phyloP scores from a whole-genome alignment of 495 filamentous ascomycete species.

The Podospora australis region DNA sequence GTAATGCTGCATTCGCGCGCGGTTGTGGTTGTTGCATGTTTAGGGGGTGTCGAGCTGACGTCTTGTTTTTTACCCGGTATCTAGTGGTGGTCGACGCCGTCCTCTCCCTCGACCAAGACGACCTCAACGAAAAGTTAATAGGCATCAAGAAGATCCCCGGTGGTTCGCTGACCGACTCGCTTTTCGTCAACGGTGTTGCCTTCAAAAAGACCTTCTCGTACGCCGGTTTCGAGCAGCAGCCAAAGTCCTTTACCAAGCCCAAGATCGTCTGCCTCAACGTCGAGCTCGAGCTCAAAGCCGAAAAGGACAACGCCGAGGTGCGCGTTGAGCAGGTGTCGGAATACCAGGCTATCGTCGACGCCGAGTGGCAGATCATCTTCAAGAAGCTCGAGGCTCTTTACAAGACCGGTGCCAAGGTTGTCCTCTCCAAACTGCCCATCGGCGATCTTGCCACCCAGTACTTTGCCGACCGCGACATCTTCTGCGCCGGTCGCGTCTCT shows the following conservation, averaged over 20 bases:
- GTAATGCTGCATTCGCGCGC: too few species aligned
- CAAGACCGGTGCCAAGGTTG: slow-evolving; percentile 92
- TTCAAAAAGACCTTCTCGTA: slow-evolving; percentile 99
- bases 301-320: slow-evolving; percentile 98
- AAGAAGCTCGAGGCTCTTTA: slow-evolving; percentile 94
- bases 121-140: slow-evolving; percentile 96
- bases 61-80: slow-evolving; percentile 4
- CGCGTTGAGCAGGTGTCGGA: slow-evolving; percentile 97
- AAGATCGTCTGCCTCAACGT: slow-evolving; percentile 96
- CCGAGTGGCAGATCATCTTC: slow-evolving; percentile 99
- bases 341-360: slow-evolving; percentile 98
- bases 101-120: slow-evolving; percentile 91
- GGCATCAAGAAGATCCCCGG: slow-evolving; percentile 97
- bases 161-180: slow-evolving; percentile 90
- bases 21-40: too few species aligned
- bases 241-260: slow-evolving; percentile 87
- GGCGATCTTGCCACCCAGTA: slow-evolving; percentile 97
- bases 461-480: slow-evolving; percentile 96
- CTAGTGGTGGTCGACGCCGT: slow-evolving; percentile 97
- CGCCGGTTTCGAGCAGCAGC: slow-evolving; percentile 98
- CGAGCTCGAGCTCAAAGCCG: slow-evolving; percentile 93
- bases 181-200: slow-evolving; percentile 96
- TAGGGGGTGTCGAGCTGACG: too few species aligned
- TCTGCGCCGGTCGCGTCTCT: slow-evolving; percentile 92
- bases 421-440: slow-evolving; percentile 94